Percentiles rank a stretch among this genome's conserved stretches.
Conservation (phyloP, 2,329 filamentous ascomycete genomes). For the Metarhizium robertsii region DNA sequence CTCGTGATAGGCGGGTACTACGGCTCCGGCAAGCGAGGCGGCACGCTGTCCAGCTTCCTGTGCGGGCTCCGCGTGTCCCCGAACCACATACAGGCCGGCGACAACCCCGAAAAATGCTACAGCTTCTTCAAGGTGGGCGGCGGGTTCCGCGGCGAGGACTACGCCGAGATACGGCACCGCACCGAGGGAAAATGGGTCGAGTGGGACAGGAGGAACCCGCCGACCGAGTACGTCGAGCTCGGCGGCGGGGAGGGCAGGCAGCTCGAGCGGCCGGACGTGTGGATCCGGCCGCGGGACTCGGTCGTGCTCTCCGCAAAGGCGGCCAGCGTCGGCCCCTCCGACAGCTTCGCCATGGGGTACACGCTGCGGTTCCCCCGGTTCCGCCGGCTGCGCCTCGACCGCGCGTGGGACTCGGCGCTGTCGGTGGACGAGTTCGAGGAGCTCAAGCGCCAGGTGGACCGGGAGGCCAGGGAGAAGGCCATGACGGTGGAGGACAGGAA, state of each 20-base stretch:
- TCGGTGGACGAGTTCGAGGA: constrained; percentile 69
- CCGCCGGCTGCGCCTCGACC: constrained; percentile 71
- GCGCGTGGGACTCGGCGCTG: constrained; percentile 71
- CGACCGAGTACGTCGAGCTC: constrained; percentile 69
- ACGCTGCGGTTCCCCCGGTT: constrained; percentile 91
- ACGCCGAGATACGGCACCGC: constrained; percentile 68
- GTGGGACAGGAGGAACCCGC: constrained; percentile 72
- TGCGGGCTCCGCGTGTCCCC: constrained; percentile 75
- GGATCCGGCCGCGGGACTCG: constrained; percentile 85
- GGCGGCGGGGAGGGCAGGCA: constrained; percentile 64
- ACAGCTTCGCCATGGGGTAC: constrained; percentile 65
- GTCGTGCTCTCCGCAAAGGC: constrained; percentile 86
- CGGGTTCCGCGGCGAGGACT: constrained; percentile 78
- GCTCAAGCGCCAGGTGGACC: constrained; percentile 58
- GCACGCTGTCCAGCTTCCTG: constrained; percentile 75
- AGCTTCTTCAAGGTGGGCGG: constrained; percentile 99
- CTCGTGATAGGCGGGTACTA: constrained; percentile 88
- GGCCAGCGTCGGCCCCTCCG: constrained; percentile 63
- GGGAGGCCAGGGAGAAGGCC: constrained; percentile 61
- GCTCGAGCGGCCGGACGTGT: constrained; percentile 75
- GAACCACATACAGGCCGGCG: constrained; percentile 49
- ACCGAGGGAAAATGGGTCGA: constrained; percentile 88
- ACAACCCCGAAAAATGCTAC: constrained; percentile 64
- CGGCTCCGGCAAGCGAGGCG: constrained; percentile 77
- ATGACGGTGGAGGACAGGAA: constrained; percentile 69